A percentile compares a stretch with the other conserved stretches of the same genome.
Conservation (phyloP, 1,284 basidiomycete species). For the Ceratobasidium sp. region DNA sequence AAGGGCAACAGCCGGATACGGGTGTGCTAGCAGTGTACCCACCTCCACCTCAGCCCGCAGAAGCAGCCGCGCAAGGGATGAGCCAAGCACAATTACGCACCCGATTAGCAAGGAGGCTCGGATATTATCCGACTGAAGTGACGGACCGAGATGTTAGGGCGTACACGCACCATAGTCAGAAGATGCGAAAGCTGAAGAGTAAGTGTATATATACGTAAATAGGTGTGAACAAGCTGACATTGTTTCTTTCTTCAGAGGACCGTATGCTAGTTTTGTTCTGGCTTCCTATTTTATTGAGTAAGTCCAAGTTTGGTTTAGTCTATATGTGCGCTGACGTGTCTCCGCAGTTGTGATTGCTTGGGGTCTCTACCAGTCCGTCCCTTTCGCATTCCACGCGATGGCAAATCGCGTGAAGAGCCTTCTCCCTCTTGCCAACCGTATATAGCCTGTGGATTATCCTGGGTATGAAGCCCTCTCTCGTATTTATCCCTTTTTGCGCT, state of each 20-base stretch:
- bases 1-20: conserved; percentile 28
- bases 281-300: conserved; percentile 88
- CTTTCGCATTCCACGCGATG: conserved; percentile 47
- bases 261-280: conserved; percentile 95
- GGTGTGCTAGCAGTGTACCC: conserved; percentile 48
- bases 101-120: conserved; percentile 58
- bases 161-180: conserved; percentile 70
- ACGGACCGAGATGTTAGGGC: conserved; percentile 76
- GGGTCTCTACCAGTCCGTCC: conserved; percentile 50
- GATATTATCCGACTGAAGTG: conserved; percentile 64
- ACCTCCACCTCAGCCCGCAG: conserved; percentile 31
- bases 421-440: conserved; percentile 39
- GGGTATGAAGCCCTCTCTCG: not conserved
- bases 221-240: conserved; percentile 40
- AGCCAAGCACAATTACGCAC: conserved; percentile 48
- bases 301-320: conserved; percentile 56
- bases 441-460: not conserved
- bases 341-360: conserved; percentile 52
- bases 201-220: conserved; percentile 16
- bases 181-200: conserved; percentile 64
- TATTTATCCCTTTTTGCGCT: conserved; percentile 41
- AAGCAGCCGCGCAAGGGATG: conserved; percentile 48
- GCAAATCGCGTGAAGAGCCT: conserved; percentile 18
- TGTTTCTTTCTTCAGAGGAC: conserved; percentile 71
- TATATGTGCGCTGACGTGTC: conserved; percentile 22